Evolutionary conservation across 1,139 yeast genomes (phyloP), one percentile per base, ranked within the genome.

Genomic region (Pichia sp.): DNA sequence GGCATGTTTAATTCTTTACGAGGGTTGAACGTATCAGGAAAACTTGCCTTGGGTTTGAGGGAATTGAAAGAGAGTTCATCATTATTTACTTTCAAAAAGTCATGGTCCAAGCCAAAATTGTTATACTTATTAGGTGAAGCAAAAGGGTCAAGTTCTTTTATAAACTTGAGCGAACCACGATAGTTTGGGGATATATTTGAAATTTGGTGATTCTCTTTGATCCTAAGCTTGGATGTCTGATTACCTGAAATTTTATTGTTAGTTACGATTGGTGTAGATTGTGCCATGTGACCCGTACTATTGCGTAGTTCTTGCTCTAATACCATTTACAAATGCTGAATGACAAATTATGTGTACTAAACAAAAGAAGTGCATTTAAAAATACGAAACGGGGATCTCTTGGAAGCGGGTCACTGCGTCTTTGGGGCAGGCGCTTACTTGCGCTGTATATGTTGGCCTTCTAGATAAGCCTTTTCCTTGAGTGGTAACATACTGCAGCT

Each of bases 1-100:
- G 74, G 67, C 85, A 81, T 80, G 54, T 73, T 77, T 10, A 68
- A 61, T 1, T 76, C 74, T 25, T 60, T 60, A 50, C 84, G 64
- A 5, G 89, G 86, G 46, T 79, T 69, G 53, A 80, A 79, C 11
- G 50, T 51, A 3, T 59, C 42, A 3, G 77, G 76, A 40, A 71
- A 66, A 17, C 42, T 47, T 4, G 9, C 11, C 18, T 30, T 18
- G 14, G 12, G 15, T 17, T 30, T 30, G 5, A n/a, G 21, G 21
- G 32, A 30, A 18, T 14, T 18, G 17, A 17, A 17, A 17, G 15
- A 11, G 2, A 30, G 11, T 21, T 12, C 32, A 5, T 18, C 21
- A 11, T 17, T 30, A 9, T 18, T 30, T 7, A 11, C 5, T 9
- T 17, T 9, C 6, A 9, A 4, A 1, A 17, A 20, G 5, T 9